Conservation (phyloP, 306 rosid genomes). For the Corylus americana region DNA sequence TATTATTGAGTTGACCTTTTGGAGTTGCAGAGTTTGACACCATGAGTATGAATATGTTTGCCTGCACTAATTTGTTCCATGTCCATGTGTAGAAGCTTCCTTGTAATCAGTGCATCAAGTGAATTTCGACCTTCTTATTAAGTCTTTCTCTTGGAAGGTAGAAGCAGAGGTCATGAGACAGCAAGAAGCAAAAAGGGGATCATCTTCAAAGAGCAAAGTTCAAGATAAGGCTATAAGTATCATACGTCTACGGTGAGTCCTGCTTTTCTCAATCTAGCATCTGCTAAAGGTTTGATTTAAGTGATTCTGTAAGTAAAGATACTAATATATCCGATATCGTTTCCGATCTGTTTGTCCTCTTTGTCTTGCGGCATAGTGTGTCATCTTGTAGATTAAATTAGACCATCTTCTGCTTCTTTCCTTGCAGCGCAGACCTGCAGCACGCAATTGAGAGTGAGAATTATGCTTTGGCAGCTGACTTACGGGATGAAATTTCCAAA, state of each 20-base stretch:
- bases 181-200: constrained; percentile 78
- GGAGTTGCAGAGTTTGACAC: not conserved
- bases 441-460: constrained; percentile 71
- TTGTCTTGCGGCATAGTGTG: constrained; percentile 4
- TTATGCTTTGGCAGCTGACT: constrained; percentile 75
- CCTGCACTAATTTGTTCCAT: not conserved
- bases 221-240: constrained; percentile 80
- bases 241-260: constrained; percentile 66
- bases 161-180: constrained; percentile 77
- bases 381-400: constrained; percentile 10
- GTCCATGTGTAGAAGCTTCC: constrained; percentile 19
- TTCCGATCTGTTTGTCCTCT: not conserved
- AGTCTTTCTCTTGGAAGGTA: constrained; percentile 55
- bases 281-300: constrained; percentile 26
- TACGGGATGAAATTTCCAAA: constrained; percentile 71
- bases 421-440: constrained; percentile 79
- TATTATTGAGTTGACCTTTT: not conserved
- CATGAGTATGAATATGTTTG: not conserved
- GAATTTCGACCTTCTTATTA: constrained; percentile 30
- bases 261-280: constrained; percentile 15
- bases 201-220: constrained; percentile 83
- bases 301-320: constrained; percentile 3
- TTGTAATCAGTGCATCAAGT: constrained; percentile 27
- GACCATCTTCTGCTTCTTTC: constrained; percentile 22
- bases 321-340: not conserved